Base-by-base conservation (phyloP, 2,329 filamentous ascomycete species). In the Emergomyces africanus region DNA sequence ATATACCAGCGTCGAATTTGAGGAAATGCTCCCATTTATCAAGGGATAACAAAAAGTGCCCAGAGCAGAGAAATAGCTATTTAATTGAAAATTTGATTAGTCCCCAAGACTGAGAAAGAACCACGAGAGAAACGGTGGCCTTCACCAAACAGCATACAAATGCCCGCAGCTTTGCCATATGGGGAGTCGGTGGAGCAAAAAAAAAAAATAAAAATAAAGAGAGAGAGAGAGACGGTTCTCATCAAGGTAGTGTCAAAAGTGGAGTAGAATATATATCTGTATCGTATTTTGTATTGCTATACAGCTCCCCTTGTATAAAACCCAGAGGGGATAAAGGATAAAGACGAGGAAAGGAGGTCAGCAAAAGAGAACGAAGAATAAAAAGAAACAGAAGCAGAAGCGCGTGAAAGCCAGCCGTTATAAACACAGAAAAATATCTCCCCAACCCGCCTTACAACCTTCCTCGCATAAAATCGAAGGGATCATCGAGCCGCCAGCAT, bases 401-500 rank as follows among this genome's bases (percentile, higher is more conserved):
- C 18, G 44, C 20, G 20, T 12, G 12, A 25, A 48, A 35, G 18
- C 54, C 9, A 28, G 28, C 8, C 8, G 18, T 20, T 51, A 35
- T 51, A 14, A 35, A n/a, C 33, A 30, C 28, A 35, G 49, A 33
- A 33, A 51, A 51, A 51, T n/a, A 35, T n/a, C 28, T 50, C 48
- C 25, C 18, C 25, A 30, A 50, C n/a, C 25, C 48, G 33, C 18
- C 15, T n/a, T n/a, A 37, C 8, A 25, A 54, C 4, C 39, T 61
- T 35, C 48, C 39, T 50, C 60, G 64, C 64, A 63, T 9, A 28
- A 12, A 3, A 10, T 3, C 33, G 18, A n/a, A 62, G 59, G 51
- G 57, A 59, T 58, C 64, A 61, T 63, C 63, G 33, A 8, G 37
- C 61, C 20, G 63, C 70, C 63, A 79, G 61, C 51, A 79, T 79